Conservation (phyloP, 1,284 basidiomycete species). For the Cutaneotrichosporon cavernicola region DNA sequence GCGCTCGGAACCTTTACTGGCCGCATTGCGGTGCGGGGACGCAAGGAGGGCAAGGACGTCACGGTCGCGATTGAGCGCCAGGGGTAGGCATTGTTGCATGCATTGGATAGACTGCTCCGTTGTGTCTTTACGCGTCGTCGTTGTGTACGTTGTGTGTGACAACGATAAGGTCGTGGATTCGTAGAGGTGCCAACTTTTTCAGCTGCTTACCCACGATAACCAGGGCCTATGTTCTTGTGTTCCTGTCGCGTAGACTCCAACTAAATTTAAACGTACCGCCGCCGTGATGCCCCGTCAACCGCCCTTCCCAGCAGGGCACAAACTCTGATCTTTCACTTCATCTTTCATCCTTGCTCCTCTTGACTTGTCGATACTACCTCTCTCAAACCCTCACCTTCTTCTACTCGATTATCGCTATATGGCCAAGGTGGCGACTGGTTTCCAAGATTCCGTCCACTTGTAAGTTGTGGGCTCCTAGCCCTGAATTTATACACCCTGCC, state of each 20-base stretch:
- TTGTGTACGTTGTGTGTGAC: background rate
- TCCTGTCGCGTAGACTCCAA: conserved; percentile 1
- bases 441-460: conserved; percentile 31
- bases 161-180: too few relatives aligned
- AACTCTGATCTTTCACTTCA: background rate
- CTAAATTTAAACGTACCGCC: background rate
- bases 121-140: too few relatives aligned
- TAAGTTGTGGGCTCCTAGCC: conserved; percentile 14
- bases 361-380: background rate
- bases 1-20: conserved; percentile 34
- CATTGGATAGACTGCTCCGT: conserved; percentile 10
- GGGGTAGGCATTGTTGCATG: conserved; percentile 16
- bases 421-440: background rate
- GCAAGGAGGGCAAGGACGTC: conserved; percentile 30
- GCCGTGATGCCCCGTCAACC: too few relatives aligned
- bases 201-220: background rate
- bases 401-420: background rate
- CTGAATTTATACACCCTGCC: background rate
- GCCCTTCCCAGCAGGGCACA: too few relatives aligned
- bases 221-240: background rate
- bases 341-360: background rate
- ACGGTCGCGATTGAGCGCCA: conserved; percentile 27
- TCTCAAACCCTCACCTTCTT: background rate
- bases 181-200: background rate
- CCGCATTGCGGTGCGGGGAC: conserved; percentile 29